phyloP scores from a whole-genome alignment of 2,329 filamentous ascomycete genomes.

The Stromatinia cepivora region DNA sequence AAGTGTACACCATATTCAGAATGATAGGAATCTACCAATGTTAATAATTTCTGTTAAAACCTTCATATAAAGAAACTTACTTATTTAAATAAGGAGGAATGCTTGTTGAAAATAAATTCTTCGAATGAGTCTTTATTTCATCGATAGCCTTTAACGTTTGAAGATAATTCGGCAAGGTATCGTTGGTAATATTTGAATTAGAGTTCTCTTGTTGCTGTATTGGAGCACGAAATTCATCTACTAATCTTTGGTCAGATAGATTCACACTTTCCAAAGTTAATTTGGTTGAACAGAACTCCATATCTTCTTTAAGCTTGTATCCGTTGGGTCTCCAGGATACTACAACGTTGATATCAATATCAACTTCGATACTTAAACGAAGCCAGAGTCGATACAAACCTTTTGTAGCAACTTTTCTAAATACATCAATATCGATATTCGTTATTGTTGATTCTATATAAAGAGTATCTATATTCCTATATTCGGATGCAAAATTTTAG shows the following conservation, averaged over 20 bases:
- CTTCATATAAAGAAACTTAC: not conserved
- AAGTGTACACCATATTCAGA: not conserved
- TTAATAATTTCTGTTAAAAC: not conserved
- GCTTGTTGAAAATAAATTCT: not conserved
- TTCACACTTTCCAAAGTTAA: not conserved
- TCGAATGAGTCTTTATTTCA: not conserved
- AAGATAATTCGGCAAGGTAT: not conserved
- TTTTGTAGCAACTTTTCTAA: no score
- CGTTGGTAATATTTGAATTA: not conserved
- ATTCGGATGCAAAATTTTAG: no score
- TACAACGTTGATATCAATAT: not conserved
- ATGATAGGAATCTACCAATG: not conserved
- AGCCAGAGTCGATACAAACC: no score
- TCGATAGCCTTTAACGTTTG: not conserved
- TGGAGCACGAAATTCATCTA: not conserved
- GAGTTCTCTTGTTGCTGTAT: not conserved
- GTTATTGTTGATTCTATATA: no score
- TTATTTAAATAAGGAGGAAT: not conserved
- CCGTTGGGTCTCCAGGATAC: not conserved
- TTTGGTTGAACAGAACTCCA: not conserved
- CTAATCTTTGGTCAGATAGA: not conserved
- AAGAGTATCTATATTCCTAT: no score
- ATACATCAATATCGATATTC: no score
- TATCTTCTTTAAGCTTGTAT: not conserved
- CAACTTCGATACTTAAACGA: not conserved